Base-by-base conservation (phyloP, 2,329 filamentous ascomycete species). In the Fusarium paranaense region DNA sequence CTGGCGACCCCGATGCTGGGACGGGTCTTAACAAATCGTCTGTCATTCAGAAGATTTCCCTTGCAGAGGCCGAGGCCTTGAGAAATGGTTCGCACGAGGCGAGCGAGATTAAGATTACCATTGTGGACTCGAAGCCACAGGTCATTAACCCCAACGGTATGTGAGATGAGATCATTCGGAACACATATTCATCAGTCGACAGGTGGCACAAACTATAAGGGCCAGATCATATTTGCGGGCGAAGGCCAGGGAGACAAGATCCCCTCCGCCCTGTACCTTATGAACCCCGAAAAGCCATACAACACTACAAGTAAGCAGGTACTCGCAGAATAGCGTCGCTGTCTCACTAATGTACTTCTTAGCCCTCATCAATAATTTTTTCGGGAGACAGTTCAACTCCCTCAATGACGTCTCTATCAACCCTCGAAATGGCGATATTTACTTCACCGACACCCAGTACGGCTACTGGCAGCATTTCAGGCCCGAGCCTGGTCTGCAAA, bases 361-460 rank as follows among this genome's bases (percentile, higher is more conserved):
- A 84, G 85, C 86, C 0, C 81, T 92, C 14, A 66, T 92, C 18
- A 90, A 90, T 73, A 90, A 89, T 78, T 92, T 84, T 78, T 89
- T 89, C 59, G 89, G 90, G 20, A 86, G 89, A 4, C 84, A 87
- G 45, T 92, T 91, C 80, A 90, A 87, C 78, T 91, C 89, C 0
- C 80, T 91, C 13, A 91, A 91, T 71, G 90, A 92, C 69, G 84
- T 89, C 0, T 84, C 85, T 2, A 78, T 90, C 64, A 86, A 91
- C 72, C 85, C 89, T 33, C 78, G 80, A 13, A 90, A 87, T 66
- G 85, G 85, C n/a, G 86, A 89, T 30, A 81, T 92, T n/a, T 92
- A 90, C 82, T 92, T 92, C 75, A 92, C 90, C 2, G 90, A 92
- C 67, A 87, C 88, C 0, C 84, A 86, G 9, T 92, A 92, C 72